phyloP scores from a whole-genome alignment of 306 rosid genomes.

The Castanopsis chinensis region DNA sequence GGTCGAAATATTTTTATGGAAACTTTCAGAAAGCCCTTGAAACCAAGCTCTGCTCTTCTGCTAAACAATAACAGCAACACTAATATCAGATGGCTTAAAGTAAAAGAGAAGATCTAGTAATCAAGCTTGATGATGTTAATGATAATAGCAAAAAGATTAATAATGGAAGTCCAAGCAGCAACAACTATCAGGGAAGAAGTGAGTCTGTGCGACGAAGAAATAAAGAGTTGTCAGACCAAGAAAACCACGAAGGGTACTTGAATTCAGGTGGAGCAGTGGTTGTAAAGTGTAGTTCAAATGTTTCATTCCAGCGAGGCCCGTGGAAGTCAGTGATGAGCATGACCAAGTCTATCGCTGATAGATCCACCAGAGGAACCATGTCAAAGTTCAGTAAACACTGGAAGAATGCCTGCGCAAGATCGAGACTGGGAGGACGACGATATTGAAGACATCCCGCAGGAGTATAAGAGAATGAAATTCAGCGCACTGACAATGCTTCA shows the following conservation, averaged over 20 bases:
- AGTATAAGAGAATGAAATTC: constrained; percentile 22
- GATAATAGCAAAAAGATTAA: neutral
- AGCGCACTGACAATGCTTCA: constrained; percentile 21
- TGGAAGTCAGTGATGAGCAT: constrained; percentile 32
- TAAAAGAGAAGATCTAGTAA: constrained; percentile 4
- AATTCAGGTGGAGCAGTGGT: neutral
- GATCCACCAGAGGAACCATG: constrained; percentile 28
- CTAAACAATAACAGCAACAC: neutral
- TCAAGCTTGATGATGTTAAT: constrained; percentile 12
- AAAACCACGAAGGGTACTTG: neutral
- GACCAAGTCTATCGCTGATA: constrained; percentile 30
- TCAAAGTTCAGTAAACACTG: constrained; percentile 10
- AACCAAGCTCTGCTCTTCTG: neutral
- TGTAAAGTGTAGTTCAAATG: constrained; percentile 26
- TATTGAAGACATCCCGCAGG: constrained; percentile 33
- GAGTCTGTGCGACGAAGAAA: constrained; percentile 17
- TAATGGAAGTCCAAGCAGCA: neutral
- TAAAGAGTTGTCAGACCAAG: constrained; percentile 2
- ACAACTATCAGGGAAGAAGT: neutral
- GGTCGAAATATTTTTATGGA: neutral
- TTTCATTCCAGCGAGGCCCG: constrained; percentile 16
- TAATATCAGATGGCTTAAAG: constrained; percentile 21
- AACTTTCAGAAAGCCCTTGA: neutral
- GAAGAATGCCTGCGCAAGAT: constrained; percentile 1
- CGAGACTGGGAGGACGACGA: constrained; percentile 2